Base-by-base conservation (phyloP, 2,329 filamentous ascomycete species). In the Phoma sp. region DNA sequence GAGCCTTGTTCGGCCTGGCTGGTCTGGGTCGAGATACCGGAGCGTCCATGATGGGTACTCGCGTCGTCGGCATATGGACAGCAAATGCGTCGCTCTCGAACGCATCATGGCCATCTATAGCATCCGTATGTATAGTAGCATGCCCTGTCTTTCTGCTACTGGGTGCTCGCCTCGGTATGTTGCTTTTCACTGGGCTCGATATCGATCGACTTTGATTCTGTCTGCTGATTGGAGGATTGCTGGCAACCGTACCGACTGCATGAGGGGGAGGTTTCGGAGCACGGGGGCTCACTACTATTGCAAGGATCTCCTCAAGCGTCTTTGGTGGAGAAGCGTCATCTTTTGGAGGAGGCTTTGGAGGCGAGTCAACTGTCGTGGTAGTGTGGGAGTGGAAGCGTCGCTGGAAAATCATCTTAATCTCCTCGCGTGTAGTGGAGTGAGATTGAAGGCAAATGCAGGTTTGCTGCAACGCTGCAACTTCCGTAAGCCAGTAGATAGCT, bases 11-110 rank as follows among this genome's bases (percentile, higher is more conserved):
- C 4, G 64, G 61, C 9, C 57, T 55, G 1, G 52, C 53, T 2
- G 55, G 36, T 44, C 62, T 68, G 3, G 48, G 44, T 21, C 62
- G 50, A 25, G 62, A 61, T 2, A 57, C 48, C 4, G 66, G 55
- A 4, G 43, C 36, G 2, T 72, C 67, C 1, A 73, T 38, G 19
- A 73, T 65, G 2, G 67, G 70, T 36, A 69, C 58, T 2, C 71
- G 62, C 4, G 71, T 74, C 1, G 69, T 71, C 2, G 70, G 71
- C 69, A 72, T 73, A 10, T 71, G 60, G 6, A 74, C 57, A 10
- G 70, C 70, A 36, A 72, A 74, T 0, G 68, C 67, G 49, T 74
- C 71, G 46, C 68, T 72, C 45, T 74, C 68, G 44, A 74, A 74
- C 2, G 64, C 62, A 6, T 64, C 63, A 3, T 69, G 65, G 1